Base-by-base conservation (phyloP, 108 stramenopile genomes). In the Skeletonema costatum region DNA sequence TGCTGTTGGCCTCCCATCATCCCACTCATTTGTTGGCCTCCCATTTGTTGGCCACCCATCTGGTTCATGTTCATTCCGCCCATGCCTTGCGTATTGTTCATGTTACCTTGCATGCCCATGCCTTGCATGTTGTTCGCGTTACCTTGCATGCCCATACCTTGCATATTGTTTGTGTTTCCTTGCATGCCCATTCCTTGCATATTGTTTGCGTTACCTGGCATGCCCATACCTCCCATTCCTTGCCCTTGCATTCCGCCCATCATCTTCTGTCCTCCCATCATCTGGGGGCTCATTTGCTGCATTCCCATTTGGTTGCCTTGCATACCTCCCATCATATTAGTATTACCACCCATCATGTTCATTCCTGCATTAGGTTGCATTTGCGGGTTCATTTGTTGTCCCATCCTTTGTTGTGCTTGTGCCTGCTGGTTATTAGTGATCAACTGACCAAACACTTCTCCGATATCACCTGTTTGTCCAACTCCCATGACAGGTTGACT, bases 311-410 rank as follows among this genome's bases (percentile, higher is more conserved):
- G 75, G 76, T 3, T 65, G 8, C 30, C 56, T 46, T 77, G 76
- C 77, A 50, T 73, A 56, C 5, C 32, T 36, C n/a, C 53, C 19
- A 25, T 21, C 53, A 56, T 56, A 21, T 25, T 72, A 36, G 48
- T 77, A 62, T 41, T 65, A 68, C 44, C 83, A 51, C 73, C 87
- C 68, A 85, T 72, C 78, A 87, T 78, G 44, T 71, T 73, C 42
- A 84, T 84, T 60, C 86, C 86, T 12, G 80, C 86, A 83, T 85
- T 81, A 36, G 76, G 60, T 60, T 71, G 70, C 33, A 46, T 59
- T 60, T 42, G 69, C 60, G 38, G 58, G 11, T 35, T 25, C 73
- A 29, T 33, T 46, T 33, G 29, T 21, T 50, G 36, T 68, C 17
- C 73, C 67, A 50, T 58, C 60, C 33, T 69, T 69, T 29, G 29